Evolutionary conservation across 2,329 filamentous ascomycete species (phyloP), one percentile per base, ranked within the genome.

Genomic region (Aspergillus proliferans): DNA sequence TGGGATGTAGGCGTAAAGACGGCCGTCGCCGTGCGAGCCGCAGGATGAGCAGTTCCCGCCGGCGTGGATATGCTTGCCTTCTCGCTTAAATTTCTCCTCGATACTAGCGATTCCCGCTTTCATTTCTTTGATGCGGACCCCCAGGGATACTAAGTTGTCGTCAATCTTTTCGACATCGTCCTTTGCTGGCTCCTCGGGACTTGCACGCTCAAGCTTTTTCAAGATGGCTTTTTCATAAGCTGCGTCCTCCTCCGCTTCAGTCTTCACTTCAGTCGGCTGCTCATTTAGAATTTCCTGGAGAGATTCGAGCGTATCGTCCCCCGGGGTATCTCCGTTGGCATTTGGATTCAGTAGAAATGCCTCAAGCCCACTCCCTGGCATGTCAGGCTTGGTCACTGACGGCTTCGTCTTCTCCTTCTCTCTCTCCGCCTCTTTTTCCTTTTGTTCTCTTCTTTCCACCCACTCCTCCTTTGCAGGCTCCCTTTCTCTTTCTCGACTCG

Each of bases 261-360:
- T 50, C 40, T 67, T 66, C 3, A 59, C 22, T 22, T 58, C 59
- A 21, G 49, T 55, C 15, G 60, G 54, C 10, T 40, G 50, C 28
- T 65, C 63, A 7, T 71, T 60, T 38, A 76, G 58, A 21, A 75
- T 59, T 12, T 68, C 63, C 46, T 73, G 66, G 15, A 76, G 66
- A 15, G 71, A 74, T 46, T 73, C 69, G 39, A 76, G 66, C 2
- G 73, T 76, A 51, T 71, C 70, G 48, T 75, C 72, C 10, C 72
- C 70, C 4, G 73, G 53, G 10, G 61, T 57, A 18, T 71, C 65
- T 26, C 66, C 68, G 45, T 70, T 61, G 2, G 66, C 64, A 50
- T 63, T 72, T 19, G 62, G 62, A 47, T 72, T 65, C 46, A 72
- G 66, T 34, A 74, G 63, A 21, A 74, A 65, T 2, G 67, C 66